Conservation (phyloP, 2,329 filamentous ascomycete genomes). For the Talaromyces marneffei region DNA sequence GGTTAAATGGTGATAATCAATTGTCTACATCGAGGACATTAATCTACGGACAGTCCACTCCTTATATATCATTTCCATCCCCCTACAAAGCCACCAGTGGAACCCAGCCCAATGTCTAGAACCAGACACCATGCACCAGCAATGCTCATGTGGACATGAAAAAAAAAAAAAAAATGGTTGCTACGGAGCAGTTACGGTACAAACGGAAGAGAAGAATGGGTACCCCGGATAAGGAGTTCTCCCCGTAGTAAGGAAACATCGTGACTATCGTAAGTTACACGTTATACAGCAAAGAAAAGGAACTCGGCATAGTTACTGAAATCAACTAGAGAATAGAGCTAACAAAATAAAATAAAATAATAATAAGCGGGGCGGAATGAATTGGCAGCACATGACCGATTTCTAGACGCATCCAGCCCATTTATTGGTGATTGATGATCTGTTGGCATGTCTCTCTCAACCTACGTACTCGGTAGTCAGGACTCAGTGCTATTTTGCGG, state of each 20-base stretch:
- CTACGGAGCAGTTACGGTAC: neutral
- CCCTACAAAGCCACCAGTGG: neutral
- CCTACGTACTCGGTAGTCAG: no score
- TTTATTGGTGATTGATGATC: neutral
- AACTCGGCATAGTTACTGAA: conserved; percentile 1
- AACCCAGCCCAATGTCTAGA: neutral
- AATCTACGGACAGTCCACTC: neutral
- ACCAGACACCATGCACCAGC: neutral
- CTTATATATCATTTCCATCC: conserved; percentile 3
- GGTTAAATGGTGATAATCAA: neutral
- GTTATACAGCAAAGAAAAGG: neutral
- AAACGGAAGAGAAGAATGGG: neutral
- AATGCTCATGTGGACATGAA: conserved; percentile 12
- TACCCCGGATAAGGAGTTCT: conserved; percentile 10
- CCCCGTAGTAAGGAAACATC: neutral
- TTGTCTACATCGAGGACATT: neutral
- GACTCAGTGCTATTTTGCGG: conserved; percentile 5
- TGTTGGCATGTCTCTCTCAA: neutral
- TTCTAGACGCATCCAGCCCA: conserved; percentile 8
- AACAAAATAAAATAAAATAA: neutral
- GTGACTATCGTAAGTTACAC: neutral
- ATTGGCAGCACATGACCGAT: conserved; percentile 9
- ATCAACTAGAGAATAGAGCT: neutral
- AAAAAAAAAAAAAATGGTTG: neutral
- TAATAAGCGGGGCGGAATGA: neutral